Evolutionary conservation across 2,329 filamentous ascomycete genomes (phyloP).

Genomic region (Penicillium freii): DNA sequence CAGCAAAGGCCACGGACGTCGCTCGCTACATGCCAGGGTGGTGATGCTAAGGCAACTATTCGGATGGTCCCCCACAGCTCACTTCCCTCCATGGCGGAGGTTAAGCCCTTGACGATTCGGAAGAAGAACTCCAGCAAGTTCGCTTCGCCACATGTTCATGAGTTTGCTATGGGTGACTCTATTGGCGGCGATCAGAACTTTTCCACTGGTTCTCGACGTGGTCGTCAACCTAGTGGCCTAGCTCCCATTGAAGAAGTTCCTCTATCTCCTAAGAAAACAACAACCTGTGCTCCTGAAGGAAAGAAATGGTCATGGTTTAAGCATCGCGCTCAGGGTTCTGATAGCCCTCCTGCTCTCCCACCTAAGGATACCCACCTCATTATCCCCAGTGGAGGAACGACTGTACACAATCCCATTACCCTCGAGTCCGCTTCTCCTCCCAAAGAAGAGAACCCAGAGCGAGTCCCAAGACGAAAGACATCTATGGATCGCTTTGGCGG

Average conservation of each 20-base stretch:
- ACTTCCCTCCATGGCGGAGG: slow-evolving; percentile 41
- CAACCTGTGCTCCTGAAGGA: slow-evolving; percentile 23
- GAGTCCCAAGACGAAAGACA: slow-evolving; percentile 19
- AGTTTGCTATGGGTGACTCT: neutral
- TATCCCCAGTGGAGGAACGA: slow-evolving; percentile 27
- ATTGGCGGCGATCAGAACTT: slow-evolving; percentile 6
- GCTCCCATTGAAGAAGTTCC: slow-evolving; percentile 46
- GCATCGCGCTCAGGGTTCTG: slow-evolving; percentile 30
- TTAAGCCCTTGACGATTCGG: slow-evolving; percentile 56
- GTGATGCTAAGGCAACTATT: slow-evolving; percentile 49
- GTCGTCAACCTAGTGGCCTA: slow-evolving; percentile 30
- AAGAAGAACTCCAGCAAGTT: slow-evolving; percentile 39
- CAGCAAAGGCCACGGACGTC: slow-evolving; percentile 13
- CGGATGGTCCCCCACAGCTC: slow-evolving; percentile 57
- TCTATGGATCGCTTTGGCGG: slow-evolving; percentile 41
- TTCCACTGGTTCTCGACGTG: slow-evolving; percentile 27
- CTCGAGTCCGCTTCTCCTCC: slow-evolving; percentile 6
- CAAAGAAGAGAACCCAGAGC: neutral
- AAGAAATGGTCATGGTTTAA: slow-evolving; percentile 52
- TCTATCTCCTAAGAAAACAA: slow-evolving; percentile 31
- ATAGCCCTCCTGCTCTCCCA: slow-evolving; percentile 19
- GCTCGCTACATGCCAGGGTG: neutral
- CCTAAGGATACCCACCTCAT: slow-evolving; percentile 26
- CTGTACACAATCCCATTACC: slow-evolving; percentile 27
- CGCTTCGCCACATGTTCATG: neutral